A percentile compares a stretch with the other conserved stretches of the same genome.
phyloP scores from a whole-genome alignment of 352 stramenopile species.

The Phytophthora cajani region DNA sequence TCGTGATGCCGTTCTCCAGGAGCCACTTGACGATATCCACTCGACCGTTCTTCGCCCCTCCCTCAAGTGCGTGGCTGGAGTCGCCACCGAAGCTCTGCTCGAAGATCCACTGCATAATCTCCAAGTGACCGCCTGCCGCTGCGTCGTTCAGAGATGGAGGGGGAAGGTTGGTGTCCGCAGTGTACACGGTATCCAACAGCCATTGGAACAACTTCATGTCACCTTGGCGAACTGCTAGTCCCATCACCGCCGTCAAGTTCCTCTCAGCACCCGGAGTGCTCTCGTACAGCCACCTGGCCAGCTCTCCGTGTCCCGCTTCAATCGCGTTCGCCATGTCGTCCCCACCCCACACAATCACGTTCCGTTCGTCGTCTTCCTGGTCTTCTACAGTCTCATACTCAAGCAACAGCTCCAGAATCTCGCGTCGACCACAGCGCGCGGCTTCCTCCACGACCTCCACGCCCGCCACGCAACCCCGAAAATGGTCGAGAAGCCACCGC shows the following conservation, averaged over 20 bases:
- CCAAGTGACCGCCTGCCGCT: slow-evolving; percentile 16
- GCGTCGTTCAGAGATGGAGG: slow-evolving; percentile 17
- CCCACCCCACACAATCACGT: slow-evolving; percentile 19
- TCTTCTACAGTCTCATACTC: slow-evolving; percentile 1
- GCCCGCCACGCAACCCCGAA: slow-evolving; percentile 13
- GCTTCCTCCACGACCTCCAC: slow-evolving; percentile 25
- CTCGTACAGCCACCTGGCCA: slow-evolving; percentile 18
- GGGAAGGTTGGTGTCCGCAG: neutral
- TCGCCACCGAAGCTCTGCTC: slow-evolving; percentile 2
- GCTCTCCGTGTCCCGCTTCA: slow-evolving; percentile 3
- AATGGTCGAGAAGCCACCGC: slow-evolving; percentile 20
- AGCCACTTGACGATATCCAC: slow-evolving; percentile 23
- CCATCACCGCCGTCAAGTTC: slow-evolving; percentile 2
- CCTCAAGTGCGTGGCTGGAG: slow-evolving; percentile 6
- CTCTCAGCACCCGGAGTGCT: slow-evolving; percentile 6
- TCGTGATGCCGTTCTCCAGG: slow-evolving; percentile 8
- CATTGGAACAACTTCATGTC: slow-evolving; percentile 13
- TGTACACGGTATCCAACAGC: slow-evolving; percentile 16
- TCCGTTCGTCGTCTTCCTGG: neutral
- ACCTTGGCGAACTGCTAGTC: slow-evolving; percentile 1
- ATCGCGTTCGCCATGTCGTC: slow-evolving; percentile 21
- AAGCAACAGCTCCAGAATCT: slow-evolving; percentile 22
- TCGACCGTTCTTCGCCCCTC: slow-evolving; percentile 14
- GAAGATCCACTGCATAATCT: slow-evolving; percentile 18
- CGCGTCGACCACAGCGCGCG: slow-evolving; percentile 11